Conservation (phyloP, 2,329 filamentous ascomycete species). For the Dothistroma septosporum region DNA sequence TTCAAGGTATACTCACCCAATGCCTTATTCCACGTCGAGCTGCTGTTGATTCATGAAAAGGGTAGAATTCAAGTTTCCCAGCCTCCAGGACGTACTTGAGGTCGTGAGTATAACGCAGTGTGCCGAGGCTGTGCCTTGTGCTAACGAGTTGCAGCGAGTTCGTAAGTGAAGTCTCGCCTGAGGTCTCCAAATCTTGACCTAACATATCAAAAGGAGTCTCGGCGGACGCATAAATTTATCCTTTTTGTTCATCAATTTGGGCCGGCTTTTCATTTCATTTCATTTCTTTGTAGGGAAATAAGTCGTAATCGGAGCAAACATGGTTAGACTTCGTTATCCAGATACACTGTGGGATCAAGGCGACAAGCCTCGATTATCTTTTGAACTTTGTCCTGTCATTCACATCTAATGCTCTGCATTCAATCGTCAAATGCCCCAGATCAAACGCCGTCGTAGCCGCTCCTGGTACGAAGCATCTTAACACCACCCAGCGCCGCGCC, state of each 20-base stretch:
- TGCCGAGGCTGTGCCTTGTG: no score
- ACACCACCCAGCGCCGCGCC: constrained; percentile 14
- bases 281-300: no score
- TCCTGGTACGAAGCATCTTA: neutral
- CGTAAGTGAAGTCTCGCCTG: neutral
- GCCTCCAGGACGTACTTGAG: no score
- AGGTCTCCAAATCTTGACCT: neutral
- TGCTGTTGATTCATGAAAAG: neutral
- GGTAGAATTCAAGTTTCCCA: constrained; percentile 10
- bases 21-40: no score
- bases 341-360: no score
- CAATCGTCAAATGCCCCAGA: neutral
- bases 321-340: no score
- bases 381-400: constrained; percentile 2
- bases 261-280: no score
- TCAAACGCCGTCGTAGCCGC: neutral
- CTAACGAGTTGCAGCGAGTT: no score
- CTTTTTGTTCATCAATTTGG: neutral
- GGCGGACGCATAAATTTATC: neutral
- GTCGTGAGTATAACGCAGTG: no score
- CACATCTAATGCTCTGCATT: constrained; percentile 2
- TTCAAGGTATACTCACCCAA: neutral
- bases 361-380: no score
- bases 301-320: no score
- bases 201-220: neutral